Evolutionary conservation across 371 early-diverging fungal genomes (phyloP).

Genomic region (Mortierella sp.): DNA sequence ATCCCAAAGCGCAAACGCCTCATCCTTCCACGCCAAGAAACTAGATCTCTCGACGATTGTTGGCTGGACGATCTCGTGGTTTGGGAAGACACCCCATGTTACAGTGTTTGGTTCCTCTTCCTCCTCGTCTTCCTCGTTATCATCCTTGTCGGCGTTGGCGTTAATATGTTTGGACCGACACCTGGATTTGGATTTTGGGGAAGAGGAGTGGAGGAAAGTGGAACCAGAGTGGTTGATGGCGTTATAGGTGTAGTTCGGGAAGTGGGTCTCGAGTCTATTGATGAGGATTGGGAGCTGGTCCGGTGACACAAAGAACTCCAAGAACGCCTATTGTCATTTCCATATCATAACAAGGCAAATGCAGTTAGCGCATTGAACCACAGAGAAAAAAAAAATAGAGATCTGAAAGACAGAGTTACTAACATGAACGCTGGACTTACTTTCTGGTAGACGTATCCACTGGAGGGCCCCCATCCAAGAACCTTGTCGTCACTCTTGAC

Average conservation of each 20-base stretch:
- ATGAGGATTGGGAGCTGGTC: conserved; percentile 55
- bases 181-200: neutral
- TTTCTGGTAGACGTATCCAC: conserved; percentile 94
- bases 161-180: neutral
- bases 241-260: conserved; percentile 84
- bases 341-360: neutral
- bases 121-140: neutral
- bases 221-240: conserved; percentile 33
- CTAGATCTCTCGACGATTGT: conserved; percentile 89
- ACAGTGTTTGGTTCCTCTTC: conserved; percentile 32
- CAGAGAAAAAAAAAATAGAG: neutral
- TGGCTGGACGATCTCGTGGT: conserved; percentile 40
- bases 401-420: no score
- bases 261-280: conserved; percentile 71
- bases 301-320: conserved; percentile 91
- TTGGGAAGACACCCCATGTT: conserved; percentile 72
- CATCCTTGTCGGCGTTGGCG: neutral
- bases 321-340: neutral
- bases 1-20: conserved; percentile 90
- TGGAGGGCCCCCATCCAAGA: conserved; percentile 94
- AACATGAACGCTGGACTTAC: conserved; percentile 65
- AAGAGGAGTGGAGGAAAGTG: neutral
- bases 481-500: conserved; percentile 77
- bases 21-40: conserved; percentile 92
- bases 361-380: no score